Conservation (phyloP, 257 asterid species). For the Solanum ahanhuiri region DNA sequence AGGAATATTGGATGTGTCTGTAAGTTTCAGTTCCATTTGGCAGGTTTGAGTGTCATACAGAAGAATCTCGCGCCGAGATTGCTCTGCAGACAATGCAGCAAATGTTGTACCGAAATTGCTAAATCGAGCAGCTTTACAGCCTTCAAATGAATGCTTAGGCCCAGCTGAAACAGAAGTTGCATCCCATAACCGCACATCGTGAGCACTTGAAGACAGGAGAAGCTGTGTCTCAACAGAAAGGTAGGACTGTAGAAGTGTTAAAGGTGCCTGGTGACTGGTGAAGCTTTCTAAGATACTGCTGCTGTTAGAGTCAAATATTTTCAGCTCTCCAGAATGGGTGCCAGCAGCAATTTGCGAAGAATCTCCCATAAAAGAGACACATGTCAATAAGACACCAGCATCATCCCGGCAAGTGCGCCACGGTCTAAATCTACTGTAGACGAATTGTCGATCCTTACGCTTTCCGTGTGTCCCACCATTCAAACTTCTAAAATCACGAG, state of each 20-base stretch:
- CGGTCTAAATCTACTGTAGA: slow-evolving; percentile 89
- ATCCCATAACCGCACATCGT: slow-evolving; percentile 88
- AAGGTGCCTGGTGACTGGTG: slow-evolving; percentile 74
- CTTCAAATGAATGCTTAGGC: slow-evolving; percentile 82
- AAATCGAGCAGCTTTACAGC: slow-evolving; percentile 78
- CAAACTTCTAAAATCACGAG: slow-evolving; percentile 73
- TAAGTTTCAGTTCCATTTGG: slow-evolving; percentile 52
- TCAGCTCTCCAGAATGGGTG: slow-evolving; percentile 84
- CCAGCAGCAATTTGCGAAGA: slow-evolving; percentile 77
- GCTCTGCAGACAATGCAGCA: slow-evolving; percentile 66
- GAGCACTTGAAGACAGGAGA: slow-evolving; percentile 72
- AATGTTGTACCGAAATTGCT: slow-evolving; percentile 67
- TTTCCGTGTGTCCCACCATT: slow-evolving; percentile 76
- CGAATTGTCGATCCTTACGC: slow-evolving; percentile 92
- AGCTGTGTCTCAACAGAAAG: slow-evolving; percentile 54
- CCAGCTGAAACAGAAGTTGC: slow-evolving; percentile 67
- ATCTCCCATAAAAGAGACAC: slow-evolving; percentile 80
- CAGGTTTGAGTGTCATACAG: slow-evolving; percentile 63
- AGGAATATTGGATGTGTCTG: slow-evolving; percentile 45
- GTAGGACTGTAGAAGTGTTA: slow-evolving; percentile 68
- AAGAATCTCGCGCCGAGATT: slow-evolving; percentile 72
- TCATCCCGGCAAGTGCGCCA: slow-evolving; percentile 97
- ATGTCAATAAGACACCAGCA: slow-evolving; percentile 52
- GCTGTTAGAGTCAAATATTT: slow-evolving; percentile 76
- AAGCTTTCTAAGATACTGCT: slow-evolving; percentile 58